Evolutionary conservation across 257 asterid genomes (phyloP).

Genomic region (Lithospermum erythrorhizon): DNA sequence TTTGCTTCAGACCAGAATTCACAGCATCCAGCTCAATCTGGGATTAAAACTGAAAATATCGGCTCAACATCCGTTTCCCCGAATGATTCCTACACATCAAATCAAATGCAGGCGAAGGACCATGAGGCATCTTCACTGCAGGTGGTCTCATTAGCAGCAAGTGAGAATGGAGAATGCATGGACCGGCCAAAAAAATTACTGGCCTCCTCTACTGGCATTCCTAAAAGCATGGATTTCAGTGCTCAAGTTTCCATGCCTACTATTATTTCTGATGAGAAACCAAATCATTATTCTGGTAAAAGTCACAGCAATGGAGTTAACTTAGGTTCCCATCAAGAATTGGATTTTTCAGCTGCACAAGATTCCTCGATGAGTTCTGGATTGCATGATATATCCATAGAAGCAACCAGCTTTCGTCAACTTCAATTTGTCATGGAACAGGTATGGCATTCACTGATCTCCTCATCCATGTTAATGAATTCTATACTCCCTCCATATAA

Average conservation of each 20-base stretch:
- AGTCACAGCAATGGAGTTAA: conserved; percentile 25
- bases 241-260: conserved; percentile 26
- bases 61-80: conserved; percentile 34
- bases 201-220: conserved; percentile 13
- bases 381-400: conserved; percentile 35
- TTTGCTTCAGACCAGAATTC: conserved; percentile 31
- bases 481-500: too few species aligned
- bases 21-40: conserved; percentile 26
- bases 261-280: conserved; percentile 24
- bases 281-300: conserved; percentile 24
- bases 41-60: conserved; percentile 38
- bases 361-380: conserved; percentile 35
- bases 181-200: conserved; percentile 16
- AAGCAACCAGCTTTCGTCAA: conserved; percentile 56
- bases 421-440: conserved; percentile 53
- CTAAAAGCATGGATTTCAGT: conserved; percentile 10
- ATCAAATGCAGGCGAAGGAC: conserved; percentile 25
- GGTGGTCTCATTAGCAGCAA: conserved; percentile 21
- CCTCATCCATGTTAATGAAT: too few species aligned
- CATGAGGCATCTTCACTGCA: conserved; percentile 23
- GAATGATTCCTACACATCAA: conserved; percentile 38
- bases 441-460: too few species aligned
- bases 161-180: conserved; percentile 21
- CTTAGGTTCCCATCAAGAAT: conserved; percentile 26
- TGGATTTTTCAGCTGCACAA: conserved; percentile 37